Percentiles rank a stretch among this genome's conserved stretches.
These are phyloP conservation scores for Pseudogymnoascus sp. DNA, from an alignment of 2,329 filamentous ascomycete species.

Conservation along the genomic window DNA sequence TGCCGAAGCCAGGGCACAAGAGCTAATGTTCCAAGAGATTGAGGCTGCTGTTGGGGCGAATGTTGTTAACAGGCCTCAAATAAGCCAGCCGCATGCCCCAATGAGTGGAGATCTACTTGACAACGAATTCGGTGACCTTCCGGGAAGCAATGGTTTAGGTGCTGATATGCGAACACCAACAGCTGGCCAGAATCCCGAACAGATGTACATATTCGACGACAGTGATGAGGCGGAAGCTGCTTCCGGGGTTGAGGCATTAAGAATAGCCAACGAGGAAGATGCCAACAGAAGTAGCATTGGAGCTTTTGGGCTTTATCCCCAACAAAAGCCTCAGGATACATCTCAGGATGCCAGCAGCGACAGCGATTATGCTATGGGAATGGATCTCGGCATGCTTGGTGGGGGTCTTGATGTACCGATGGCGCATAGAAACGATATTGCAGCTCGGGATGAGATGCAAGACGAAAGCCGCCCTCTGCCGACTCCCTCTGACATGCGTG, in stretches of 20 bases:
- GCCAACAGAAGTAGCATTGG: slow-evolving; percentile 55
- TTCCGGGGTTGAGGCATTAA: slow-evolving; percentile 76
- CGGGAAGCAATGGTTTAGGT: slow-evolving; percentile 24
- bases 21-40: slow-evolving; percentile 30
- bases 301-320: slow-evolving; percentile 43
- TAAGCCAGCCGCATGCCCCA: not conserved
- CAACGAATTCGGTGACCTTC: slow-evolving; percentile 40
- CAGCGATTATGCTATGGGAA: slow-evolving; percentile 56
- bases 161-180: not conserved
- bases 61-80: not conserved
- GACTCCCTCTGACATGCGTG: slow-evolving; percentile 33
- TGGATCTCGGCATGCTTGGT: slow-evolving; percentile 69
- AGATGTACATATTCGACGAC: slow-evolving; percentile 37
- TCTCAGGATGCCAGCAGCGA: slow-evolving; percentile 50
- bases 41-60: slow-evolving; percentile 26
- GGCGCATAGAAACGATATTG: slow-evolving; percentile 47
- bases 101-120: slow-evolving; percentile 41
- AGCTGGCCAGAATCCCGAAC: not conserved
- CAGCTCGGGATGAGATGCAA: slow-evolving; percentile 32
- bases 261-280: slow-evolving; percentile 73
- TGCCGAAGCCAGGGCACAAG: slow-evolving; percentile 25
- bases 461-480: slow-evolving; percentile 44
- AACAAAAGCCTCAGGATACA: slow-evolving; percentile 35
- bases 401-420: slow-evolving; percentile 61
- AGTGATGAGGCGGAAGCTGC: slow-evolving; percentile 84